Percentiles rank a stretch among this genome's conserved stretches.
Conservation (phyloP, 345 rosid genomes). For the Crucihimalaya himalaica region DNA sequence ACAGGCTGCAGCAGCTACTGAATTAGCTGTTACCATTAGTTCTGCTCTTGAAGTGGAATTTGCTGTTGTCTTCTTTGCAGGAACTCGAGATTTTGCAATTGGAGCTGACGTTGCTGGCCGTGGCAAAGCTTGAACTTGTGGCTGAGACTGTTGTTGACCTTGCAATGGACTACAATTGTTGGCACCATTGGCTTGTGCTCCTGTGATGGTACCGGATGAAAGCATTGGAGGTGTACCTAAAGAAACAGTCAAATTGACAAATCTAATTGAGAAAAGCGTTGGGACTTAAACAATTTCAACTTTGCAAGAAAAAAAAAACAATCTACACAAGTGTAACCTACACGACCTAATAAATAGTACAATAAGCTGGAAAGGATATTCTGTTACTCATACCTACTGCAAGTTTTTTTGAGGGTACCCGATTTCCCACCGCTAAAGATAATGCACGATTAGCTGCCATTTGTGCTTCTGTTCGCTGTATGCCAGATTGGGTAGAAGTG, state of each 20-base stretch:
- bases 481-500: conserved; percentile 42
- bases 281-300: neutral
- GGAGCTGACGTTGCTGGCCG: conserved; percentile 38
- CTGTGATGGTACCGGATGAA: conserved; percentile 41
- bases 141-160: conserved; percentile 52
- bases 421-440: conserved; percentile 67
- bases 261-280: neutral
- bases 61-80: conserved; percentile 40
- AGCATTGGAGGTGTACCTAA: conserved; percentile 44
- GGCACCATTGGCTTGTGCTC: conserved; percentile 41
- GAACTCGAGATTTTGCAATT: conserved; percentile 48
- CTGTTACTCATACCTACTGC: conserved; percentile 43
- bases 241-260: conserved; percentile 22
- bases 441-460: conserved; percentile 83
- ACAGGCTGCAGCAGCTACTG: conserved; percentile 82
- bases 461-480: conserved; percentile 69
- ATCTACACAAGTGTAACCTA: conserved; percentile 7
- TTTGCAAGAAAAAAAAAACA: conserved; percentile 19
- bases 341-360: neutral
- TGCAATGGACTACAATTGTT: conserved; percentile 36
- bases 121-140: conserved; percentile 40
- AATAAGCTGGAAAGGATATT: conserved; percentile 11
- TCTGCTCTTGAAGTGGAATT: conserved; percentile 50
- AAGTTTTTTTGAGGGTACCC: conserved; percentile 48
- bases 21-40: conserved; percentile 68